Conservation (phyloP, 495 filamentous ascomycete genomes). For the Viridothelium virens region DNA sequence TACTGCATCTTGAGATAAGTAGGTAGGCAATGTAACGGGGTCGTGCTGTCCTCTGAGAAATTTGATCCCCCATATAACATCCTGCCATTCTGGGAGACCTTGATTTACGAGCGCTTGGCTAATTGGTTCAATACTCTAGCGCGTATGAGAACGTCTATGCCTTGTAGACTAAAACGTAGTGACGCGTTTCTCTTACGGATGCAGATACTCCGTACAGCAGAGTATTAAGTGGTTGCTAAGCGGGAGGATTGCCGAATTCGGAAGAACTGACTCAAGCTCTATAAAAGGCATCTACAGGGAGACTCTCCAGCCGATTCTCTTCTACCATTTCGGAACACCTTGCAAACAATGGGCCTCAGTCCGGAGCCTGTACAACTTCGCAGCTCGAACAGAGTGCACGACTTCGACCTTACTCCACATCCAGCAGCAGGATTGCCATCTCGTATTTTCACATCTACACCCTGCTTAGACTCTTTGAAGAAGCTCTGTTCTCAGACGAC, state of each 20-base stretch:
- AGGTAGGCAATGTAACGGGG: too few species aligned
- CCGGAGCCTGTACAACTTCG: not conserved
- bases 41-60: too few species aligned
- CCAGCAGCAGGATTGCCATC: not conserved
- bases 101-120: too few species aligned
- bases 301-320: not conserved
- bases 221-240: not conserved
- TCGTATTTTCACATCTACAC: conserved; percentile 4
- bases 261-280: not conserved
- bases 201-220: too few species aligned
- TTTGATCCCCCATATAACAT: too few species aligned
- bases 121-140: too few species aligned
- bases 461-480: conserved; percentile 35
- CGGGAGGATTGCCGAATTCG: not conserved
- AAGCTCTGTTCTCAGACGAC: conserved; percentile 38
- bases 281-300: not conserved
- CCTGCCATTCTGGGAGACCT: too few species aligned
- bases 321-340: not conserved
- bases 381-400: not conserved
- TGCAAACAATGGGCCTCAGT: not conserved
- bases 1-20: too few species aligned
- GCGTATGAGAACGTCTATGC: too few species aligned
- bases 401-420: not conserved
- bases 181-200: too few species aligned
- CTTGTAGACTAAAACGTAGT: too few species aligned